phyloP scores from a whole-genome alignment of 352 stramenopile species.

The Phytophthora meadii region DNA sequence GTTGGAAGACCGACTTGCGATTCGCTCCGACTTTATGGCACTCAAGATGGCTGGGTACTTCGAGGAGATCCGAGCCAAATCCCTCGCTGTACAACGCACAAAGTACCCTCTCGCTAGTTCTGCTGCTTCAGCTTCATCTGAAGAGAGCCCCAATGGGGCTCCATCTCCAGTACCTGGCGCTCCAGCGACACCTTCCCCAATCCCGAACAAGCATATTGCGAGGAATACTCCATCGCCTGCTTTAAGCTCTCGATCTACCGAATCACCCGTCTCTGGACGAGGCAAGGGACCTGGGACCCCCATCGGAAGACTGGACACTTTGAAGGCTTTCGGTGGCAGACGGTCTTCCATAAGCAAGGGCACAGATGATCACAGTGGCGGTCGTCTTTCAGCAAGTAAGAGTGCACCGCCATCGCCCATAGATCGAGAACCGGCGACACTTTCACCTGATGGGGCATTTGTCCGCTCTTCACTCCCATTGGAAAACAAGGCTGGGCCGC shows the following conservation, averaged over 20 bases:
- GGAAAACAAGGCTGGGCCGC: slow-evolving; percentile 22
- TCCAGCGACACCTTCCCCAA: slow-evolving; percentile 35
- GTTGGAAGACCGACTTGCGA: slow-evolving; percentile 81
- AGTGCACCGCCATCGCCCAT: slow-evolving; percentile 64
- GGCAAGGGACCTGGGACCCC: slow-evolving; percentile 35
- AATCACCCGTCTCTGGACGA: slow-evolving; percentile 34
- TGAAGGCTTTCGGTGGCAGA: slow-evolving; percentile 38
- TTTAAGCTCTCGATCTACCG: slow-evolving; percentile 30
- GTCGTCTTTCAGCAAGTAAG: slow-evolving; percentile 45
- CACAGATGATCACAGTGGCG: slow-evolving; percentile 28
- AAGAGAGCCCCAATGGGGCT: slow-evolving; percentile 23
- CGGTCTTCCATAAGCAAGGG: slow-evolving; percentile 30
- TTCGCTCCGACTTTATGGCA: slow-evolving; percentile 85
- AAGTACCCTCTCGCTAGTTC: slow-evolving; percentile 64
- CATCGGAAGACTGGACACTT: slow-evolving; percentile 32
- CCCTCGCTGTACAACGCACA: slow-evolving; percentile 75
- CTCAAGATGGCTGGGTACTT: slow-evolving; percentile 89
- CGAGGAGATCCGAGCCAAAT: slow-evolving; percentile 88
- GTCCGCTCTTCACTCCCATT: slow-evolving; percentile 39
- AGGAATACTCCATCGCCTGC: slow-evolving; percentile 41
- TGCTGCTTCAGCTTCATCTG: slow-evolving; percentile 29
- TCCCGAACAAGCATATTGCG: slow-evolving; percentile 38
- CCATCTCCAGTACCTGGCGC: slow-evolving; percentile 33
- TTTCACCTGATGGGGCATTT: slow-evolving; percentile 43
- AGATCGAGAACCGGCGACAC: slow-evolving; percentile 39